Conservation (phyloP, 2,329 filamentous ascomycete genomes). For the Diaporthe longicolla region DNA sequence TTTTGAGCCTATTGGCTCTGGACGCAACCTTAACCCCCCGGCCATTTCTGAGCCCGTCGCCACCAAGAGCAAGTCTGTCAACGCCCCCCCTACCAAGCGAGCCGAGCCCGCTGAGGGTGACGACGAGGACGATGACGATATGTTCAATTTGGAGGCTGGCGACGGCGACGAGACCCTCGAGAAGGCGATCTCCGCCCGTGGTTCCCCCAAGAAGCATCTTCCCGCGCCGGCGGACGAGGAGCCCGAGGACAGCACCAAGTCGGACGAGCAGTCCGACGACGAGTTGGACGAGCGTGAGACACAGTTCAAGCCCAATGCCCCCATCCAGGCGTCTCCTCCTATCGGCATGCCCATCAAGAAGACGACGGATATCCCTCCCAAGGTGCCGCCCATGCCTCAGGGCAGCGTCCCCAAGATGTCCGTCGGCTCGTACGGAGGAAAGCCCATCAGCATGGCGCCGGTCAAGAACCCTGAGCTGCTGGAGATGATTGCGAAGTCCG, state of each 20-base stretch:
- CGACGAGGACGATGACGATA: not conserved
- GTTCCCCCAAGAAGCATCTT: slow-evolving; percentile 35
- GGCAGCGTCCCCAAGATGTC: slow-evolving; percentile 44
- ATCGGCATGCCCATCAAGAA: slow-evolving; percentile 22
- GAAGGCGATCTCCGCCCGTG: slow-evolving; percentile 28
- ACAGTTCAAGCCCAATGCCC: slow-evolving; percentile 18
- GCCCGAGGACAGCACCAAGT: slow-evolving; percentile 9
- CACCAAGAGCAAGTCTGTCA: slow-evolving; percentile 3
- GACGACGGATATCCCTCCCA: slow-evolving; percentile 31
- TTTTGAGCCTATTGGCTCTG: not conserved
- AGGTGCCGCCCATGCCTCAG: slow-evolving; percentile 35
- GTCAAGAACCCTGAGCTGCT: slow-evolving; percentile 40
- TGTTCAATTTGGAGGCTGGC: slow-evolving; percentile 26
- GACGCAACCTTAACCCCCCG: not conserved
- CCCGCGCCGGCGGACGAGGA: slow-evolving; percentile 23
- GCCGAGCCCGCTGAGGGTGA: not conserved
- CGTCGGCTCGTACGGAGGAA: slow-evolving; percentile 58
- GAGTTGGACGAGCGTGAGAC: not conserved
- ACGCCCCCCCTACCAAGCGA: not conserved
- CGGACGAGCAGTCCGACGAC: slow-evolving; percentile 18
- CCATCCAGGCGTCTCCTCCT: slow-evolving; percentile 30
- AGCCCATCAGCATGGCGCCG: slow-evolving; percentile 49
- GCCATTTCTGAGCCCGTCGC: not conserved
- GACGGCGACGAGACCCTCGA: slow-evolving; percentile 33
- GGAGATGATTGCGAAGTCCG: slow-evolving; percentile 54